Conservation (phyloP, 202 grass and related monocot genomes). For the Dendrocalamus latiflorus region DNA sequence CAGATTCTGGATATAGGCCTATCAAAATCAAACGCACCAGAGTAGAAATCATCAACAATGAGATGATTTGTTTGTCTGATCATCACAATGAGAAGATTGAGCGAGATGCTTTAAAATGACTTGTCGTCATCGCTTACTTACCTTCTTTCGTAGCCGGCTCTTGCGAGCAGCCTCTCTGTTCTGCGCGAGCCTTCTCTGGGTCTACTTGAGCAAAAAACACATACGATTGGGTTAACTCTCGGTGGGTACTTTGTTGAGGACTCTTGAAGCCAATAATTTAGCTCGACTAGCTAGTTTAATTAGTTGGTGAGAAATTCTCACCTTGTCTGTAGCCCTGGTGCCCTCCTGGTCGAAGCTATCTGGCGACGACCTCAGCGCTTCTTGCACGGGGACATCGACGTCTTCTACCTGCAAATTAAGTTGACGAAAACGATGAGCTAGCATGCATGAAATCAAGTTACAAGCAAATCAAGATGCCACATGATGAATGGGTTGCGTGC, state of each 20-base stretch:
- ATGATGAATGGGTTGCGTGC: no score
- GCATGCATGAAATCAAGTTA: not conserved
- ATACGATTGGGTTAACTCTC: not conserved
- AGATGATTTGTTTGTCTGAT: not conserved
- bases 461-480: not conserved
- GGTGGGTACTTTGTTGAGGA: not conserved
- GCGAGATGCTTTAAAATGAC: not conserved
- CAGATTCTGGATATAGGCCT: slow-evolving; percentile 88
- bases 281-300: not conserved
- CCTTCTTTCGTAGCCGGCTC: slow-evolving; percentile 91
- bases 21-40: not conserved
- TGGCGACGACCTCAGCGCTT: not conserved
- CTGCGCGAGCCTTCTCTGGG: slow-evolving; percentile 65
- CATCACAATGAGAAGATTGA: not conserved
- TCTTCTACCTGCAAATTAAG: not conserved
- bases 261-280: not conserved
- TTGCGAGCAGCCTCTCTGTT: slow-evolving; percentile 86
- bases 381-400: not conserved
- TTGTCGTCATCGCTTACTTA: not conserved
- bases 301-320: not conserved
- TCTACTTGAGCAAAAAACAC: not conserved
- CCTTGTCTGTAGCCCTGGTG: slow-evolving; percentile 22
- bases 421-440: not conserved
- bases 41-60: not conserved
- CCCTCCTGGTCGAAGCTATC: slow-evolving; percentile 35